Percentiles rank a stretch among this genome's conserved stretches.
These are phyloP conservation scores for Cryptosporidium meleagridis DNA, from an alignment of 169 alveolate species.

Conservation along the genomic window DNA sequence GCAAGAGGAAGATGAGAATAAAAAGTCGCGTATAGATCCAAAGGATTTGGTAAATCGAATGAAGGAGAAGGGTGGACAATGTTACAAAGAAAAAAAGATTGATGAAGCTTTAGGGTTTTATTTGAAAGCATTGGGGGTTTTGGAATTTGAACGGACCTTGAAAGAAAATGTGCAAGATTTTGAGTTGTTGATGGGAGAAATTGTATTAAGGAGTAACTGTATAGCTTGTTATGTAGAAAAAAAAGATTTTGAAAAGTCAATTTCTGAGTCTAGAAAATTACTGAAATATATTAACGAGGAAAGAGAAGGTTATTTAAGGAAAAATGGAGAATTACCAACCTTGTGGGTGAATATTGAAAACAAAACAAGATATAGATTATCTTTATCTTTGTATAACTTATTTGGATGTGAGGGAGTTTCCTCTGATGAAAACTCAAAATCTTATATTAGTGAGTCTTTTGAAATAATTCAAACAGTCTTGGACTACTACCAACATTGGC, in stretches of 20 bases:
- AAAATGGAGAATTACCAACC: background rate
- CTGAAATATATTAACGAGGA: background rate
- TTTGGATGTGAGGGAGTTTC: background rate
- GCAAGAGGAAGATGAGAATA: background rate
- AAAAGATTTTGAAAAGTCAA: background rate
- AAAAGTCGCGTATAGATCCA: slow-evolving; percentile 1
- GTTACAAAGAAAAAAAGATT: background rate
- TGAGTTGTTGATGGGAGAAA: background rate
- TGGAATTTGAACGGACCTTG: slow-evolving; percentile 16
- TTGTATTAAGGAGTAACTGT: slow-evolving; percentile 16
- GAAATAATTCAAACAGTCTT: background rate
- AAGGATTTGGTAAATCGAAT: slow-evolving; percentile 10
- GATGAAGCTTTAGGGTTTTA: slow-evolving; percentile 11
- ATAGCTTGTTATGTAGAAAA: slow-evolving; percentile 62
- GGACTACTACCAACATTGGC: background rate
- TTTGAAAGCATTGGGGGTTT: slow-evolving; percentile 38
- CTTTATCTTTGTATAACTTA: slow-evolving; percentile 5
- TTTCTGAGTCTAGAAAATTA: slow-evolving; percentile 25
- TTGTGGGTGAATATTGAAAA: slow-evolving; percentile 29
- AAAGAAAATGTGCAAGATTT: background rate
- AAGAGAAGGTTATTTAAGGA: background rate
- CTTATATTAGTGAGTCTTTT: slow-evolving; percentile 25
- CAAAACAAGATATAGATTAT: slow-evolving; percentile 46
- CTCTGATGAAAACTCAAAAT: background rate
- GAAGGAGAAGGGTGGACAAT: slow-evolving; percentile 28